Conservation (phyloP, 2,329 filamentous ascomycete genomes). For the Colletotrichum gloeosporioides region DNA sequence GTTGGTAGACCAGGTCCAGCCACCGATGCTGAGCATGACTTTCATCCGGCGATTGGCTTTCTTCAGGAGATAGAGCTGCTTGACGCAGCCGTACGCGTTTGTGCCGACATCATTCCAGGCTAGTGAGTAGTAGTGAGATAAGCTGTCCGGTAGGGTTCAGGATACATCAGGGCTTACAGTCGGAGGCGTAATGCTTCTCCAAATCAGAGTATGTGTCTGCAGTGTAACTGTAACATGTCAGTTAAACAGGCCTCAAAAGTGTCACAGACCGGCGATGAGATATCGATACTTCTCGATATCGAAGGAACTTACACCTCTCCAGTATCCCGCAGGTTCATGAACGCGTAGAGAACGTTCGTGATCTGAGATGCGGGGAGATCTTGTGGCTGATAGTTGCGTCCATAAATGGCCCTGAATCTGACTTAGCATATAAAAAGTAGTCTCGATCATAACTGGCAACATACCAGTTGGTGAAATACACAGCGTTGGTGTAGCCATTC, state of each 20-base stretch:
- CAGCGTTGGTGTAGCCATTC: constrained; percentile 45
- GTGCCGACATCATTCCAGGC: constrained; percentile 16
- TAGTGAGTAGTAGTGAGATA: neutral
- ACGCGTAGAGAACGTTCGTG: constrained; percentile 81
- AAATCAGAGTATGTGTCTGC: constrained; percentile 74
- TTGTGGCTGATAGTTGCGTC: constrained; percentile 72
- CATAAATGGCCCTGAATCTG: constrained; percentile 70
- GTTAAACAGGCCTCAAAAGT: fast-evolving
- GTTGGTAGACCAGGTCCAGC: constrained; percentile 83
- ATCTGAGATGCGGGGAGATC: constrained; percentile 73
- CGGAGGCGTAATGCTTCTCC: constrained; percentile 74
- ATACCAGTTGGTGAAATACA: constrained; percentile 57
- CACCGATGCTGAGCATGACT: constrained; percentile 79
- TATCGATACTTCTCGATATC: fast-evolving
- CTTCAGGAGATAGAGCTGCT: constrained; percentile 81
- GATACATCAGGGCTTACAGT: constrained; percentile 52
- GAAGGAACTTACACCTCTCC: constrained; percentile 69
- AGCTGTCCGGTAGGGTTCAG: fast-evolving
- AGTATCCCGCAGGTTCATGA: constrained; percentile 74
- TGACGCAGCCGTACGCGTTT: constrained; percentile 82
- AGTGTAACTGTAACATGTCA: constrained; percentile 50
- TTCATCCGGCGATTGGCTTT: constrained; percentile 80
- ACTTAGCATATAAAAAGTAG: neutral
- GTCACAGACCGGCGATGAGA: fast-evolving
- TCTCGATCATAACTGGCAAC: neutral